Conservation (phyloP, 202 grass and related monocot genomes). For the Schoenoplectus triqueter region DNA sequence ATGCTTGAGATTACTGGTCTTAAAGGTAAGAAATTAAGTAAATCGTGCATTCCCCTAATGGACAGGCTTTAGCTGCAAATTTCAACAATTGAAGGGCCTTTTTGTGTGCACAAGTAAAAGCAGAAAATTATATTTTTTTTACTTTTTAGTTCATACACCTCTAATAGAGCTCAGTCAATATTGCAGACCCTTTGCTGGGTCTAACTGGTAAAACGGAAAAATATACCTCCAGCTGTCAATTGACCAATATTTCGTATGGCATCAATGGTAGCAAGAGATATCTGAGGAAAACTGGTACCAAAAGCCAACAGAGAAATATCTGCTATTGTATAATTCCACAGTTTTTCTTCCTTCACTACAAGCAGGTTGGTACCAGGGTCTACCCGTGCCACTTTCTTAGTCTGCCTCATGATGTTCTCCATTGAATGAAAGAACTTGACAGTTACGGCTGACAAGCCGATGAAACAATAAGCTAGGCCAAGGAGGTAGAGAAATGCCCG, state of each 20-base stretch:
- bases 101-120: background rate
- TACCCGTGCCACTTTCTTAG: slow-evolving; percentile 45
- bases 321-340: slow-evolving; percentile 92
- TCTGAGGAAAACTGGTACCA: slow-evolving; percentile 93
- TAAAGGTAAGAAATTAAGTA: slow-evolving; percentile 9
- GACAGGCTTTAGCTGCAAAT: background rate
- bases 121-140: background rate
- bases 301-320: slow-evolving; percentile 87
- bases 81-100: slow-evolving; percentile 6
- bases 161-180: background rate
- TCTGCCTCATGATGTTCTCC: slow-evolving; percentile 78
- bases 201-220: slow-evolving; percentile 8
- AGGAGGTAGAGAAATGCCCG: slow-evolving; percentile 52
- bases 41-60: slow-evolving; percentile 24
- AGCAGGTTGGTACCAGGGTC: slow-evolving; percentile 48
- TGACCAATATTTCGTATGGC: slow-evolving; percentile 72
- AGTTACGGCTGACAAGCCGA: slow-evolving; percentile 77
- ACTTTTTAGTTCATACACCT: background rate
- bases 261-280: slow-evolving; percentile 84
- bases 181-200: background rate
- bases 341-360: slow-evolving; percentile 64
- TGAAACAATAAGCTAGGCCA: slow-evolving; percentile 74
- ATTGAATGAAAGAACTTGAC: slow-evolving; percentile 82
- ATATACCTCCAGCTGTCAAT: slow-evolving; percentile 82
- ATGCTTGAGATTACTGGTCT: background rate